phyloP scores from a whole-genome alignment of 495 filamentous ascomycete genomes.

The Eremomyces bilateralis region DNA sequence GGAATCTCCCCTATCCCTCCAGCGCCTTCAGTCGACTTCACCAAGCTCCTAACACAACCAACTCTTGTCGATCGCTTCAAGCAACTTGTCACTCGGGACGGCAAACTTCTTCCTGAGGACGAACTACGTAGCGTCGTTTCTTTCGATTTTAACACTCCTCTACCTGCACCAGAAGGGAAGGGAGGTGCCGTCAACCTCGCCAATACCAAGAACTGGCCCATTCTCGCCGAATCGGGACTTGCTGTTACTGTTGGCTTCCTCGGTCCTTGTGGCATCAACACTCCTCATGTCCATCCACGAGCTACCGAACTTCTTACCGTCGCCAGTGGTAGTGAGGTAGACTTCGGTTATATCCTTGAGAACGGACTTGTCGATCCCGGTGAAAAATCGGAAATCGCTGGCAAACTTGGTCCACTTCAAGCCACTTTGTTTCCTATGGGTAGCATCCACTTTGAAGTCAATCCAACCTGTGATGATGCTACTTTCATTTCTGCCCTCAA shows the following conservation, averaged over 20 bases:
- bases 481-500: conserved; percentile 27
- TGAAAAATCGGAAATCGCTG: conserved; percentile 15
- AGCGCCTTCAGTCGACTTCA: not conserved
- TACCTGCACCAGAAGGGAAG: not conserved
- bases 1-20: not conserved
- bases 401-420: conserved; percentile 20
- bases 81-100: conserved; percentile 6
- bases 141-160: conserved; percentile 14
- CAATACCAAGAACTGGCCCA: conserved; percentile 23
- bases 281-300: conserved; percentile 28
- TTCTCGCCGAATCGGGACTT: conserved; percentile 20
- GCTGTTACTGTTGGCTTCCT: conserved; percentile 21
- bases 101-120: conserved; percentile 5
- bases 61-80: conserved; percentile 11
- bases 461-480: conserved; percentile 27
- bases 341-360: conserved; percentile 28
- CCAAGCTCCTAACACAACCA: conserved; percentile 2
- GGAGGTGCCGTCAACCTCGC: conserved; percentile 14
- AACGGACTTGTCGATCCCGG: conserved; percentile 21
- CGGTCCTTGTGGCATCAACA: conserved; percentile 24
- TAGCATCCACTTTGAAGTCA: conserved; percentile 30
- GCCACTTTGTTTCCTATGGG: conserved; percentile 28
- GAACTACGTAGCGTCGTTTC: conserved; percentile 4
- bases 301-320: conserved; percentile 25
- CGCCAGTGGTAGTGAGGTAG: conserved; percentile 22